Conservation (phyloP, 805 yeast genomes). For the Starmerella etchellsii region DNA sequence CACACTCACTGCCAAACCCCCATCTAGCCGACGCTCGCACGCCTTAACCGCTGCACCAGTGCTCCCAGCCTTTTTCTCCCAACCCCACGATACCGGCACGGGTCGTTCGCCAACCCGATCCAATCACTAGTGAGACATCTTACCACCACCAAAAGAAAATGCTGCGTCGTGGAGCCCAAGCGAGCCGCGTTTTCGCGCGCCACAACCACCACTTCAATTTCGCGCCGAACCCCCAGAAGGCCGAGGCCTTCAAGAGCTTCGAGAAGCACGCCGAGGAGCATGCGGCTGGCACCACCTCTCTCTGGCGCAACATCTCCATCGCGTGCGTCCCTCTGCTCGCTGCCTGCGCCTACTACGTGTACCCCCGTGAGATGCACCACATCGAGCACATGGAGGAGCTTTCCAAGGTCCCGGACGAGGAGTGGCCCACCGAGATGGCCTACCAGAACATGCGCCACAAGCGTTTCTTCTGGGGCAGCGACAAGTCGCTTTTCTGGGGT, state of each 20-base stretch:
- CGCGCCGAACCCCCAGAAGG: slow-evolving; percentile 43
- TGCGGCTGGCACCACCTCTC: slow-evolving; percentile 57
- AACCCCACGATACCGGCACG: too few relatives aligned
- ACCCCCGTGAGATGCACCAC: slow-evolving; percentile 72
- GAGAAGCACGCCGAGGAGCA: slow-evolving; percentile 61
- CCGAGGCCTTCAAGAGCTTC: slow-evolving; percentile 52
- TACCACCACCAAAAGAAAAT: slow-evolving; percentile 3
- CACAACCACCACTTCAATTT: slow-evolving; percentile 20
- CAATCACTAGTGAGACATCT: too few relatives aligned
- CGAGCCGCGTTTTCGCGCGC: slow-evolving; percentile 17
- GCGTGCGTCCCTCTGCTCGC: slow-evolving; percentile 75
- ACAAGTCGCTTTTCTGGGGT: slow-evolving; percentile 95
- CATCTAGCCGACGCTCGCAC: too few relatives aligned
- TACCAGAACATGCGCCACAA: slow-evolving; percentile 81
- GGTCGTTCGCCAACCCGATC: too few relatives aligned
- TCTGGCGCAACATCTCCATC: slow-evolving; percentile 78
- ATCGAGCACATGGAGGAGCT: slow-evolving; percentile 62
- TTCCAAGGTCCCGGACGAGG: slow-evolving; percentile 60
- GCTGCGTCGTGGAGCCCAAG: slow-evolving; percentile 15
- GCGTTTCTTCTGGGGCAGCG: slow-evolving; percentile 98
- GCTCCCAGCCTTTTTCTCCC: too few relatives aligned
- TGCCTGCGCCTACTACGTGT: slow-evolving; percentile 67
- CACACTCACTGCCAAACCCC: too few relatives aligned
- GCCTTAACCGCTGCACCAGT: too few relatives aligned
- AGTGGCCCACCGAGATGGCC: slow-evolving; percentile 84